A percentile compares a stretch with the other conserved stretches of the same genome.
These are phyloP conservation scores for Monosporozyma siamensis DNA, from an alignment of 805 yeast species.

Conservation along the genomic window DNA sequence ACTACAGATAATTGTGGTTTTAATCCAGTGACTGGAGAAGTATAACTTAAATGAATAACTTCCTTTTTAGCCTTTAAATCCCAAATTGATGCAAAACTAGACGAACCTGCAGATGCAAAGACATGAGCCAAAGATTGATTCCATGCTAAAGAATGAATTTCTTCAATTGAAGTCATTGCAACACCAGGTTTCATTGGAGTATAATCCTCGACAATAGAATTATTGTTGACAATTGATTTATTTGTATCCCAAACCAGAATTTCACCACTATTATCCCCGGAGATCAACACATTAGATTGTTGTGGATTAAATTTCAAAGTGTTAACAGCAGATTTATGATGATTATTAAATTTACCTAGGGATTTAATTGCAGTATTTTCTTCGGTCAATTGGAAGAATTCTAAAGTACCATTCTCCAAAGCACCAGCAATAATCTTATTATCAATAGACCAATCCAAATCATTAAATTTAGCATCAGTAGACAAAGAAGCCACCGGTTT, in stretches of 20 bases:
- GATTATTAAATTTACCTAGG: conserved; percentile 40
- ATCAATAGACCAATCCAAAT: conserved; percentile 72
- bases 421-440: conserved; percentile 76
- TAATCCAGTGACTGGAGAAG: conserved; percentile 39
- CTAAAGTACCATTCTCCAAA: conserved; percentile 70
- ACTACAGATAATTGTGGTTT: conserved; percentile 71
- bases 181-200: conserved; percentile 57
- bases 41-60: conserved; percentile 73
- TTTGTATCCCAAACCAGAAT: conserved; percentile 83
- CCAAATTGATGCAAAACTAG: conserved; percentile 89
- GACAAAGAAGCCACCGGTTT: conserved; percentile 38
- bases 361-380: conserved; percentile 34
- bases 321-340: conserved; percentile 63
- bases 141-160: conserved; percentile 79
- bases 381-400: conserved; percentile 51
- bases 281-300: conserved; percentile 62
- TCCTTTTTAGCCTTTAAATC: conserved; percentile 82
- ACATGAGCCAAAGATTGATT: conserved; percentile 75
- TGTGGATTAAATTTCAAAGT: conserved; percentile 69
- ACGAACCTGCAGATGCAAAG: conserved; percentile 79
- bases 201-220: conserved; percentile 13
- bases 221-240: conserved; percentile 42
- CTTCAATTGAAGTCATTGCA: conserved; percentile 72
- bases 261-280: conserved; percentile 76
- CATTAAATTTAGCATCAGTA: conserved; percentile 59